Evolutionary conservation across 1,284 basidiomycete genomes (phyloP).

Genomic region (Neonothopanus nambi): DNA sequence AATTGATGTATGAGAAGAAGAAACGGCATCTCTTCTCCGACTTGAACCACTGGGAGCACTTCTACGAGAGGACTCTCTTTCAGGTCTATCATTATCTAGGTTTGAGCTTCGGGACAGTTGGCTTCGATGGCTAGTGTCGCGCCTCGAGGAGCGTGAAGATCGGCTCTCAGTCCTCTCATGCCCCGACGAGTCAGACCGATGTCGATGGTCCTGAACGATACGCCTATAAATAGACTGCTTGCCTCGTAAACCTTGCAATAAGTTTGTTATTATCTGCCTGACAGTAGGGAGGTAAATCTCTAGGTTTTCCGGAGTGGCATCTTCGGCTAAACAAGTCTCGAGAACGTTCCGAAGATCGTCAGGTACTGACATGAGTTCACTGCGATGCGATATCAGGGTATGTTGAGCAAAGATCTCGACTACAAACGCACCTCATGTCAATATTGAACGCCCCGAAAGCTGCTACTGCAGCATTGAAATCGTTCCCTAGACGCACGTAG

Average conservation of each 20-base stretch:
- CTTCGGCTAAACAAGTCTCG: constrained; percentile 89
- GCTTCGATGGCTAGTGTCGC: constrained; percentile 47
- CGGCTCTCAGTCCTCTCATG: constrained; percentile 55
- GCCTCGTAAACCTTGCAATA: constrained; percentile 87
- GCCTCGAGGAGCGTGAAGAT: constrained; percentile 44
- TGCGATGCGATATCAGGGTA: constrained; percentile 31
- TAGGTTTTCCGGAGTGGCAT: constrained; percentile 83
- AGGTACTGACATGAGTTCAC: constrained; percentile 88
- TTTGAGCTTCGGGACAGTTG: constrained; percentile 38
- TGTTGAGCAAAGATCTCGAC: not conserved
- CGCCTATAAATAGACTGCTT: constrained; percentile 85
- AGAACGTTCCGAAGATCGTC: constrained; percentile 87
- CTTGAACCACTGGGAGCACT: constrained; percentile 14
- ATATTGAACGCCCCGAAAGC: constrained; percentile 89
- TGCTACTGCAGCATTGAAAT: constrained; percentile 92
- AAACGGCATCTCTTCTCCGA: constrained; percentile 29
- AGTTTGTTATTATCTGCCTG: constrained; percentile 89
- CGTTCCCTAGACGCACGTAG: constrained; percentile 95
- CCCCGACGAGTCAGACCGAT: constrained; percentile 47
- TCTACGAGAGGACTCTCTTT: constrained; percentile 9
- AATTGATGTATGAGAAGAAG: constrained; percentile 28
- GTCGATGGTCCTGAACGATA: constrained; percentile 60
- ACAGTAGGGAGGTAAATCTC: constrained; percentile 91
- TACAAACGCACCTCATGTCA: constrained; percentile 77
- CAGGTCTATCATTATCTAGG: constrained; percentile 23